These are phyloP conservation scores for Hygrophoropsis aurantiaca DNA, from an alignment of 768 basidiomycete species.

Conservation along the genomic window DNA sequence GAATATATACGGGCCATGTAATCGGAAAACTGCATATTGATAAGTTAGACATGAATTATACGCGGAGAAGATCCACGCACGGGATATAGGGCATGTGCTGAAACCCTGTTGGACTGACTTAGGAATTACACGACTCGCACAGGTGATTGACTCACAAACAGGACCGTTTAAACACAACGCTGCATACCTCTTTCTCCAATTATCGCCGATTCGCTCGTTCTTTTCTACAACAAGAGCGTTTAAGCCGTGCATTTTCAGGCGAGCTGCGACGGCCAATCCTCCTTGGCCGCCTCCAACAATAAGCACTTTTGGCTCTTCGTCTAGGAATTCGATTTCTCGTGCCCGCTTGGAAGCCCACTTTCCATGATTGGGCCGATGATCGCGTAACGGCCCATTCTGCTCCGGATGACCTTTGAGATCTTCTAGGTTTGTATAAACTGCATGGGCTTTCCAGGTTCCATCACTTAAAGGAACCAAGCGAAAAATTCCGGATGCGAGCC, in stretches of 20 bases:
- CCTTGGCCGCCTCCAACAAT: constrained; percentile 46
- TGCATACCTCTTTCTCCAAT: constrained; percentile 44
- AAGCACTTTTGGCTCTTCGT: constrained; percentile 50
- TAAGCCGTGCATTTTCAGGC: constrained; percentile 42
- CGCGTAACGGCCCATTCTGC: constrained; percentile 41
- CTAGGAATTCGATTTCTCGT: constrained; percentile 41
- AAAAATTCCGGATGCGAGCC: constrained; percentile 46
- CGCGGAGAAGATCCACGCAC: constrained; percentile 22
- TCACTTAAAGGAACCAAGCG: constrained; percentile 47
- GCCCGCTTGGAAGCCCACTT: constrained; percentile 50
- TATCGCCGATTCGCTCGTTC: constrained; percentile 36
- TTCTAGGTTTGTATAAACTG: constrained; percentile 56
- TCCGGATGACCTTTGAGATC: constrained; percentile 51
- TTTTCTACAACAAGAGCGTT: constrained; percentile 38
- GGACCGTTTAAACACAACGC: constrained; percentile 40
- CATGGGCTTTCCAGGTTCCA: constrained; percentile 52
- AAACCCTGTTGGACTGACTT: constrained; percentile 31
- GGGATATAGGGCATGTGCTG: constrained; percentile 52
- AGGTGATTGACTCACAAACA: constrained; percentile 32
- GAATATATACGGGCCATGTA: constrained; percentile 51
- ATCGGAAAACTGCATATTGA: constrained; percentile 47
- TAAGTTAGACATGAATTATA: background rate
- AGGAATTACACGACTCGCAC: background rate
- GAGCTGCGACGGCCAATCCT: constrained; percentile 43
- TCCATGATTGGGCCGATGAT: constrained; percentile 43